Conservation (phyloP, 2,329 filamentous ascomycete species). For the Hypoxylon sp. region DNA sequence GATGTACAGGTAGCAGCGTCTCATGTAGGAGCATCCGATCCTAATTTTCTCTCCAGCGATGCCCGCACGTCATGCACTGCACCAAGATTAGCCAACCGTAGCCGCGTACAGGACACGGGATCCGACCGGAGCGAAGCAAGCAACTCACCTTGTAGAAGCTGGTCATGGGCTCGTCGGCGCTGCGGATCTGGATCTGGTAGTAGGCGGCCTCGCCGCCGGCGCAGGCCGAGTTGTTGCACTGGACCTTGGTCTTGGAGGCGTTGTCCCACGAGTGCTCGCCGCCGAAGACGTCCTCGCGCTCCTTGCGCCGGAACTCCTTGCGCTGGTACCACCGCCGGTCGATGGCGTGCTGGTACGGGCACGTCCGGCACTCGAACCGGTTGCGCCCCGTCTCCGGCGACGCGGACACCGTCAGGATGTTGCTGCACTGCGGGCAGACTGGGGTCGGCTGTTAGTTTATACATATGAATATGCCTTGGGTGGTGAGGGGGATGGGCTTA, state of each 20-base stretch:
- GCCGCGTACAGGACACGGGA: background rate
- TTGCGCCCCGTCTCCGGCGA: slow-evolving; percentile 67
- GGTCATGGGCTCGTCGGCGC: slow-evolving; percentile 98
- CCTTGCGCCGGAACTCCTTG: slow-evolving; percentile 84
- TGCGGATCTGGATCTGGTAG: slow-evolving; percentile 96
- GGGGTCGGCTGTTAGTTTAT: slow-evolving; percentile 17
- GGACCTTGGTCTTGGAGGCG: slow-evolving; percentile 81
- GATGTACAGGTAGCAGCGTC: no score
- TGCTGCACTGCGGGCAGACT: slow-evolving; percentile 87
- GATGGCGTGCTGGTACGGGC: slow-evolving; percentile 89
- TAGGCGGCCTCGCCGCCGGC: slow-evolving; percentile 87
- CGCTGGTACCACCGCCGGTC: slow-evolving; percentile 81
- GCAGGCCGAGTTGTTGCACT: slow-evolving; percentile 84
- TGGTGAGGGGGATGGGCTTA: slow-evolving; percentile 47
- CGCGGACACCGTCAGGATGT: slow-evolving; percentile 78
- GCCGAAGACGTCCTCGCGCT: slow-evolving; percentile 89
- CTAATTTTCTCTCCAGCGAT: slow-evolving; percentile 73
- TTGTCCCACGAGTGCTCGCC: slow-evolving; percentile 90
- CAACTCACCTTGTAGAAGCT: slow-evolving; percentile 82
- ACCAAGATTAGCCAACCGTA: slow-evolving; percentile 32
- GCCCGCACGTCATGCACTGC: slow-evolving; percentile 72
- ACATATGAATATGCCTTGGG: background rate
- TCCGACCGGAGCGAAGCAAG: background rate
- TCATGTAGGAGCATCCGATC: no score
- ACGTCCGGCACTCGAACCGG: slow-evolving; percentile 93